Percentiles rank a stretch among this genome's conserved stretches.
Conservation (phyloP, 768 basidiomycete genomes). For the Trametes cingulata region DNA sequence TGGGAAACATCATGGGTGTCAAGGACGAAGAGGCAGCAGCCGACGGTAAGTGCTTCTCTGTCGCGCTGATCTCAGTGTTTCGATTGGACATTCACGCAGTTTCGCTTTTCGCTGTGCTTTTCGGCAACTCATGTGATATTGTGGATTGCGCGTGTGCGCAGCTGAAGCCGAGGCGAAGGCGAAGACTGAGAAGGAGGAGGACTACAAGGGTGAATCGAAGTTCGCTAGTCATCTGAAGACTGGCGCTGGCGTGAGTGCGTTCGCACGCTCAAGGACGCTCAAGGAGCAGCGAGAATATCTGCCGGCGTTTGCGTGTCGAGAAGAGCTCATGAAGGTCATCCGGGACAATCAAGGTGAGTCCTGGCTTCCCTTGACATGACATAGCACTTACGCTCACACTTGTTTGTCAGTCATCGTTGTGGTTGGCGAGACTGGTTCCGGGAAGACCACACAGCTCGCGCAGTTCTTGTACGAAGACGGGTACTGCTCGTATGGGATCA, state of each 20-base stretch:
- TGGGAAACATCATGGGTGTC: conserved; percentile 99
- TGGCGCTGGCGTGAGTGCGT: conserved; percentile 74
- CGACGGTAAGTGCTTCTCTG: conserved; percentile 63
- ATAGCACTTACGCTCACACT: background rate
- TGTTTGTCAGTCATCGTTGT: conserved; percentile 75
- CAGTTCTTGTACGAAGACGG: conserved; percentile 98
- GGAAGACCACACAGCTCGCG: conserved; percentile 94
- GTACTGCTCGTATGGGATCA: conserved; percentile 84
- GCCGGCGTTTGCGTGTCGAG: conserved; percentile 96
- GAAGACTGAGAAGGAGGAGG: conserved; percentile 56
- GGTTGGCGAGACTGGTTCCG: conserved; percentile 99
- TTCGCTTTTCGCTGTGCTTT: conserved; percentile 31
- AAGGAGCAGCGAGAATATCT: conserved; percentile 97
- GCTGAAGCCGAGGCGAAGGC: conserved; percentile 48
- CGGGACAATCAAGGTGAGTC: conserved; percentile 90
- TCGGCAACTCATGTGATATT: background rate
- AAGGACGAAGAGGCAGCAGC: conserved; percentile 93
- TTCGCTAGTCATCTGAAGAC: conserved; percentile 93
- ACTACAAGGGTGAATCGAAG: conserved; percentile 93
- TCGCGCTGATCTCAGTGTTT: conserved; percentile 28
- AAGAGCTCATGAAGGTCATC: conserved; percentile 84
- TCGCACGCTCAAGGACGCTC: conserved; percentile 78
- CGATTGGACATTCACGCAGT: conserved; percentile 83
- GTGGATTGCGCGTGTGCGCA: conserved; percentile 32
- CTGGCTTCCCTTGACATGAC: too few species aligned